Conservation (phyloP, 768 basidiomycete genomes). For the Pisolithus tinctorius region DNA sequence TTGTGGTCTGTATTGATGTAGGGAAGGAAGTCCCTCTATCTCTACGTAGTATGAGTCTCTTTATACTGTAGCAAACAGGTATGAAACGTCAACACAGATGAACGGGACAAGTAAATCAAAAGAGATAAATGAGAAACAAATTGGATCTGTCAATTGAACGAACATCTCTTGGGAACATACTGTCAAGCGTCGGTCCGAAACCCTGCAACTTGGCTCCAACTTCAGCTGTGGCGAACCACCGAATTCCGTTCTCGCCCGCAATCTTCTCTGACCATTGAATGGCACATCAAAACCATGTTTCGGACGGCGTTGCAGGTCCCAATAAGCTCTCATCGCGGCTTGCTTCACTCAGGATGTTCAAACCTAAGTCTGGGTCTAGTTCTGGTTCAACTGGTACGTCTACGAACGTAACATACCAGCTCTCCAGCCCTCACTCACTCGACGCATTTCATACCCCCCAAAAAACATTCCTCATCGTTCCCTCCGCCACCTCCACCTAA, state of each 20-base stretch:
- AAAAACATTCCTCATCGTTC: conserved; percentile 17
- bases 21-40: no score
- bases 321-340: conserved; percentile 32
- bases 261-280: not conserved
- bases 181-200: no score
- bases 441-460: not conserved
- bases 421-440: not conserved
- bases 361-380: conserved; percentile 24
- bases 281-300: conserved; percentile 5
- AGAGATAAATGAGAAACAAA: no score
- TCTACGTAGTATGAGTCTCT: no score
- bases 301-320: conserved; percentile 2
- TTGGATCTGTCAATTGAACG: no score
- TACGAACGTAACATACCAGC: no score
- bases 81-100: no score
- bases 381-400: conserved; percentile 1
- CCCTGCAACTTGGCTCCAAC: not conserved
- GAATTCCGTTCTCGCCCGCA: not conserved
- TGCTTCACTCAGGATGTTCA: conserved; percentile 37
- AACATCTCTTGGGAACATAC: no score
- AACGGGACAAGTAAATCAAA: no score
- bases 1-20: no score
- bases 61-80: no score
- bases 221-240: not conserved
- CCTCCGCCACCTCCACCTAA: conserved; percentile 64